Conservation (phyloP, 352 stramenopile genomes). For the Globisporangium acanthophoron region DNA sequence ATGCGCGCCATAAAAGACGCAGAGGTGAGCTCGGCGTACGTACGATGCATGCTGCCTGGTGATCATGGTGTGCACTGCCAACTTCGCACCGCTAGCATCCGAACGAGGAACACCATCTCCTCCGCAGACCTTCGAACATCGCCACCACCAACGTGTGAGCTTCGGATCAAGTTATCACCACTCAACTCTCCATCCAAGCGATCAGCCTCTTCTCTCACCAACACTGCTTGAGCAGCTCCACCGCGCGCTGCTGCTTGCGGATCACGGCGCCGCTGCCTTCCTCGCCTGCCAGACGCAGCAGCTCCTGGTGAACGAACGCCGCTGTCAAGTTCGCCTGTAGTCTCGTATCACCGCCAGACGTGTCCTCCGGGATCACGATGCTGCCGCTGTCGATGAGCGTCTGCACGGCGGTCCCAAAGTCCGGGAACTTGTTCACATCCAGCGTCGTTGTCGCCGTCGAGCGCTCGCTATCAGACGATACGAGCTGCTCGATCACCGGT, state of each 20-base stretch:
- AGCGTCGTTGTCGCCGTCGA: background rate
- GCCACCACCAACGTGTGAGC: background rate
- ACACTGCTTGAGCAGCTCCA: conserved; percentile 51
- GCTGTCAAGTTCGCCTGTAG: conserved; percentile 24
- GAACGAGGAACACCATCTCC: conserved; percentile 58
- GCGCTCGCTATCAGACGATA: conserved; percentile 19
- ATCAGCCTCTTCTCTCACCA: conserved; percentile 14
- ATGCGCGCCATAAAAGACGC: background rate
- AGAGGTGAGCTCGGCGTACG: background rate
- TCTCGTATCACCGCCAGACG: background rate
- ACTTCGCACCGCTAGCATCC: conserved; percentile 63
- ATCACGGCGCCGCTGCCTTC: conserved; percentile 45
- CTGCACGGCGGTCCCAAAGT: conserved; percentile 50
- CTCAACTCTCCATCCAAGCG: background rate
- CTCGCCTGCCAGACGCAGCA: conserved; percentile 52
- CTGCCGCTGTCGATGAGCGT: conserved; percentile 32
- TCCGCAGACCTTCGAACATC: conserved; percentile 28
- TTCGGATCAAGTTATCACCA: background rate
- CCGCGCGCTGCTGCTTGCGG: conserved; percentile 57
- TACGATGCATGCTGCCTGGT: background rate
- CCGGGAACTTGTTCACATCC: conserved; percentile 20
- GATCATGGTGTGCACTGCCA: background rate
- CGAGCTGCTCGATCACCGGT: conserved; percentile 42
- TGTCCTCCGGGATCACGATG: conserved; percentile 15
- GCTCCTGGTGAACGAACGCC: conserved; percentile 39